Evolutionary conservation across 2,329 filamentous ascomycete genomes (phyloP), one percentile per base, ranked within the genome.

Genomic region (Dothiorella sarmentorum): DNA sequence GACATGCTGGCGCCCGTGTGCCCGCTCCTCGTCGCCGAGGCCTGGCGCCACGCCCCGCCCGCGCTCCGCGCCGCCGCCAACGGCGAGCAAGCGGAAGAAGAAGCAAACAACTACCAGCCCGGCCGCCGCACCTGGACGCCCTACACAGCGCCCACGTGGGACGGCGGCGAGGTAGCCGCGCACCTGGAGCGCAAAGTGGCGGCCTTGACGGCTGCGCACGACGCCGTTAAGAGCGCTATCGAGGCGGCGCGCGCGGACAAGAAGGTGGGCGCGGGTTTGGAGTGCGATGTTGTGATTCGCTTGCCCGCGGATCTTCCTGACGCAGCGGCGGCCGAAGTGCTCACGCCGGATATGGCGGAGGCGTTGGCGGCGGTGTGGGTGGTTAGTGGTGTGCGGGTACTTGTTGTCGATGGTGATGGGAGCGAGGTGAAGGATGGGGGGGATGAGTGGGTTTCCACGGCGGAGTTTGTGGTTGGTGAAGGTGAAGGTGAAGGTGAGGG

Each of bases 1-100:
- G 82, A 86, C 56, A 90, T 96, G 81, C 79, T 97, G 27, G 86
- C 84, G 2, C 91, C 93, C 1, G 82, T 96, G 58, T 88, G 87
- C 9, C 93, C 93, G 0, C 72, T 92, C 37, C 81, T 97, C 3
- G 88, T 97, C 0, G 90, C 96, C 69, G 93, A 97, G 74, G 87
- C 88, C 1, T 96, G 90, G 90, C 85, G 87, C 56, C 84, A 91
- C 71, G 82, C n/a, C n/a, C n/a, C 86, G 3, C 90, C 92, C 0
- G 73, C 77, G 9, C 82, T 80, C 82, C 94, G 10, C 9, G 27
- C 27, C 27, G 27, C 5, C 27, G 27, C 27, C 27, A 10, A 10
- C 27, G 27, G 5, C 27, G 27, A 29, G 5, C 27, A 29, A 29
- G 27, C 10, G 78, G 20, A 76, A 80, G 37, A 65, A 47, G 7